Base-by-base conservation (phyloP, 495 filamentous ascomycete species). In the Penicillium parvum region DNA sequence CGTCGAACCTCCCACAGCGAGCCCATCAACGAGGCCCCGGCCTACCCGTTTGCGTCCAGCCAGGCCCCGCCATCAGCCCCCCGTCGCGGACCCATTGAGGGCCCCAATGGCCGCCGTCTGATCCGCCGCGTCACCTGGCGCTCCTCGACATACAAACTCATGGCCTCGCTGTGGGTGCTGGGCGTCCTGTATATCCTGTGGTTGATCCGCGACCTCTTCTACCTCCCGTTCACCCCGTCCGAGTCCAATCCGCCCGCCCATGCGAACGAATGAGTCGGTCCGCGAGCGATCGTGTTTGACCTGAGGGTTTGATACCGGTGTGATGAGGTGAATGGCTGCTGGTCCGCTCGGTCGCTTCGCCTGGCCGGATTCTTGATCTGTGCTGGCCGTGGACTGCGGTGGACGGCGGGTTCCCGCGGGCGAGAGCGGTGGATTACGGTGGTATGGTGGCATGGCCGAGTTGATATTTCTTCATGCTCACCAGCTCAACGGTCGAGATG, bases 41-140 rank as follows among this genome's bases (percentile, higher is more conserved):
- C 64, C 14, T 66, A 69, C 50, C 63, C 66, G 6, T 69, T 55
- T 47, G 46, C 48, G 55, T 47, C 44, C 59, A 56, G 22, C 56
- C 53, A 33, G 36, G 17, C 29, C 18, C 30, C 53, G 56, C 34
- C 54, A 30, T 30, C 64, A 55, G 22, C 37, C 17, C 47, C 56
- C 37, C 53, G 50, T 12, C 65, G 69, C 27, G 68, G 68, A 14
- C 69, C 68, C 36, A 73, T 73, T 52, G 68, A 72, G 44, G 66
- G 66, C 10, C 69, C 69, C 30, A 58, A 64, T 56, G 69, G 69
- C 49, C 65, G 68, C 21, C 60, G 65, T 34, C 50, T 73, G 27
- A 65, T 66, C 49, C 66, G 69, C n/a, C 61, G 69, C 47, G 66
- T 73, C 60, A 73, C 69, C 51, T 73, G 69, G 69, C 68, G 69